These are phyloP conservation scores for Colletotrichum coccodes DNA, from an alignment of 2,329 filamentous ascomycete genomes.

Conservation along the genomic window DNA sequence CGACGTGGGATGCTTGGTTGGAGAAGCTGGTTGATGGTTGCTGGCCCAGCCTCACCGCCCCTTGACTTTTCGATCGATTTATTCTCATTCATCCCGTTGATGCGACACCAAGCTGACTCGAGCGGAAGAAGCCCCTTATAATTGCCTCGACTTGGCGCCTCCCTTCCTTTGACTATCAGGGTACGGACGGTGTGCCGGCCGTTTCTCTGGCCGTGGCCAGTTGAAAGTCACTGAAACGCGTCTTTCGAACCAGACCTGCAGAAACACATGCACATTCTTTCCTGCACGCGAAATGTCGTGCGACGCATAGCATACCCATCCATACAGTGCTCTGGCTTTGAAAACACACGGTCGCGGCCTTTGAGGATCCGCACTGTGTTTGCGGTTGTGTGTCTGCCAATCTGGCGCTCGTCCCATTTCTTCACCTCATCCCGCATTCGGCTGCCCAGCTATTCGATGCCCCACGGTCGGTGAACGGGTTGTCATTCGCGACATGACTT, in stretches of 20 bases:
- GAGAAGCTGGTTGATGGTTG: conserved; percentile 1
- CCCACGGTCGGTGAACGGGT: background rate
- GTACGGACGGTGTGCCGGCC: background rate
- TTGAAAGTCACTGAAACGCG: conserved; percentile 18
- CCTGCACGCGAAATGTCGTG: conserved; percentile 26
- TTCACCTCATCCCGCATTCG: conserved; percentile 11
- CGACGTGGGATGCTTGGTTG: conserved; percentile 20
- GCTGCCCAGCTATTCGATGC: background rate
- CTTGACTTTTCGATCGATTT: background rate
- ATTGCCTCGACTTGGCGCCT: conserved; percentile 10
- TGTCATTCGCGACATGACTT: conserved; percentile 8
- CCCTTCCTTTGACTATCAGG: background rate
- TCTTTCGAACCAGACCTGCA: background rate
- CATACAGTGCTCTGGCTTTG: background rate
- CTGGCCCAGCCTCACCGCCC: conserved; percentile 21
- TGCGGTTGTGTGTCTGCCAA: conserved; percentile 5
- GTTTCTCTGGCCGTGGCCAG: background rate
- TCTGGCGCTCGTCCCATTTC: conserved; percentile 6
- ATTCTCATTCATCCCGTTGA: background rate
- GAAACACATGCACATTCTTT: conserved; percentile 6
- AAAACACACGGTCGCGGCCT: background rate
- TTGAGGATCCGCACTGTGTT: conserved; percentile 14
- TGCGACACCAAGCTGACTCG: conserved; percentile 13
- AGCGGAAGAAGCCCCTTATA: background rate
- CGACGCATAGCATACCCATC: background rate